Evolutionary conservation across 768 basidiomycete species (phyloP), one percentile per base, ranked within the genome.

Genomic region (Amanita phalloides): DNA sequence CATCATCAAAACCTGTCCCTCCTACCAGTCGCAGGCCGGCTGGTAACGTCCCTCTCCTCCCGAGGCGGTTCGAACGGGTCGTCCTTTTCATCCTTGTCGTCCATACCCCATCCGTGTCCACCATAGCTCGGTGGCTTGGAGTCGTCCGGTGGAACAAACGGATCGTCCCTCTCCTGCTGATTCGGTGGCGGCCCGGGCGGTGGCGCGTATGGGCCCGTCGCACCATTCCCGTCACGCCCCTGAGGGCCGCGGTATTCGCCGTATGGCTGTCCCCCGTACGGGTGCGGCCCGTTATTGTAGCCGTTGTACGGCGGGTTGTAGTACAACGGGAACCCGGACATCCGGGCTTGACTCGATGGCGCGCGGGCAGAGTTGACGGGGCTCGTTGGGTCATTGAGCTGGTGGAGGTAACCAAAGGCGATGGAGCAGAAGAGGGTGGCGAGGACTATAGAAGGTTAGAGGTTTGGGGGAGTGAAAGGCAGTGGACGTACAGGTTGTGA

Each of bases 341-440:
- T 62, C 30, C 71, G 71, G 33, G 57, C 56, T 58, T 66, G 71
- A 52, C 63, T 63, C 52, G 68, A 54, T 56, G 81, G 74, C 10
- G 71, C 69, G 38, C 79, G 79, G 10, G 66, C 60, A 38, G 71
- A 57, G 61, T 84, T 82, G 48, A 67, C 74, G 36, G 72, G 64
- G 55, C 77, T 78, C 3, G 75, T 64, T 1, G 90, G 89, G 63
- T 90, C 84, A 32, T 82, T 74, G 1, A 81, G 61, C 66, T 93
- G 90, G 21, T 83, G 82, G 61, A 85, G 81, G 70, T 82, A 93
- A 11, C 75, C 71, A 62, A 84, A 85, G 2, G 82, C 77, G 57
- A 87, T 58, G 45, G 73, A 56, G n/a, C 77, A 74, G 71, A 90
- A 88, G 54, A 90, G 62, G 35, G 70, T 57, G 41, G 75, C 71